These are phyloP conservation scores for Cercospora zeae-maydis DNA, from an alignment of 2,329 filamentous ascomycete species.

Conservation along the genomic window DNA sequence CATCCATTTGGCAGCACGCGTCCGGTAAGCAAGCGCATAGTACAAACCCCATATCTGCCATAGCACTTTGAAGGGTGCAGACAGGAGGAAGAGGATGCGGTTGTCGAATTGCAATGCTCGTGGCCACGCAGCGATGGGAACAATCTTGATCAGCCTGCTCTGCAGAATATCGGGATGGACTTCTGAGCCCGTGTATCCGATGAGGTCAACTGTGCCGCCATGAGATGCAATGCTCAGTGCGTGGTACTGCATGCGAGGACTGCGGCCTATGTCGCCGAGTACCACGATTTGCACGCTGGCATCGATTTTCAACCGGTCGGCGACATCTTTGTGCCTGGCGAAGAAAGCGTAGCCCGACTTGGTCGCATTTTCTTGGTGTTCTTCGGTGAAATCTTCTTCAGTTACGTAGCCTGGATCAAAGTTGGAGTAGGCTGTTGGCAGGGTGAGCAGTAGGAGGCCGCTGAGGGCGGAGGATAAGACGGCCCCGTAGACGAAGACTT, in stretches of 20 bases:
- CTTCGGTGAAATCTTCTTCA: constrained; percentile 31
- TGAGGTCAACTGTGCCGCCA: constrained; percentile 74
- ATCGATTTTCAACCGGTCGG: constrained; percentile 37
- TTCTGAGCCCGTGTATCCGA: constrained; percentile 85
- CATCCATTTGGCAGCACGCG: constrained; percentile 75
- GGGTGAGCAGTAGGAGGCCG: constrained; percentile 47
- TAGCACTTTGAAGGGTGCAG: constrained; percentile 79
- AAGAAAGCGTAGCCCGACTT: constrained; percentile 35
- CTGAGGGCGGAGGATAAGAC: constrained; percentile 49
- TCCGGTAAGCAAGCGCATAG: constrained; percentile 66
- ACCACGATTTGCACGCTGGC: constrained; percentile 76
- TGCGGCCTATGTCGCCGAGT: constrained; percentile 89
- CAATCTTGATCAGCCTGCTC: constrained; percentile 66
- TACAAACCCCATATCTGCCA: constrained; percentile 75
- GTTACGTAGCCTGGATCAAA: constrained; percentile 31
- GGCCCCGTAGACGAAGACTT: constrained; percentile 41
- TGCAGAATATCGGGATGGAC: constrained; percentile 72
- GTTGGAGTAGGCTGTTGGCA: constrained; percentile 52
- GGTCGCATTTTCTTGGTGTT: constrained; percentile 24
- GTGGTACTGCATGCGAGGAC: constrained; percentile 98
- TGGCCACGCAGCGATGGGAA: constrained; percentile 67
- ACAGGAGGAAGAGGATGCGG: constrained; percentile 70
- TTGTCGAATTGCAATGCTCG: constrained; percentile 62
- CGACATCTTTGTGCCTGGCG: constrained; percentile 23
- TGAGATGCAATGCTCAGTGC: constrained; percentile 84